These are phyloP conservation scores for Fusarium scirpi DNA, from an alignment of 2,329 filamentous ascomycete species.

Conservation along the genomic window DNA sequence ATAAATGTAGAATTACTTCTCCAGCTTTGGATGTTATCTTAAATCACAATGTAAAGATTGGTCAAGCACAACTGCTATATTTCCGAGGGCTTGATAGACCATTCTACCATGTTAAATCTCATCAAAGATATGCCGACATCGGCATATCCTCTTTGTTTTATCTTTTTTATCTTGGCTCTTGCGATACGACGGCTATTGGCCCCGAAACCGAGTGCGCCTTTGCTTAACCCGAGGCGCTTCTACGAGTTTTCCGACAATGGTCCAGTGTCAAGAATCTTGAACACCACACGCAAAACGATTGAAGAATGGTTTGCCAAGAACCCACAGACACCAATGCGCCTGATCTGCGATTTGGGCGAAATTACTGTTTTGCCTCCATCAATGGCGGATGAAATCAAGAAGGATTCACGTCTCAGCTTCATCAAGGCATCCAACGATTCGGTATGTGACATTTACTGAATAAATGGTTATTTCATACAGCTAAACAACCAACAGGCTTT, in stretches of 20 bases:
- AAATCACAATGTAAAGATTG: not conserved
- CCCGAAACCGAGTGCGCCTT: not conserved
- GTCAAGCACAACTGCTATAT: not conserved
- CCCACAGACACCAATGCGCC: not conserved
- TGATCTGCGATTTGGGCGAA: not conserved
- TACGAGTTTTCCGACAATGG: not conserved
- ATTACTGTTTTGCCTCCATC: not conserved
- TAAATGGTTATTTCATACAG: accelerated
- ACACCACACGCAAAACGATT: not conserved
- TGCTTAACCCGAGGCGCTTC: not conserved
- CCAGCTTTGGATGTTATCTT: not conserved
- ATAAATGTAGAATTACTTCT: not conserved
- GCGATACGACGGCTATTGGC: not conserved
- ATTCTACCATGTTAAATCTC: not conserved
- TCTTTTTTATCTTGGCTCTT: not conserved
- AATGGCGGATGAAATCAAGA: not conserved
- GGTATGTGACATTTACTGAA: not conserved
- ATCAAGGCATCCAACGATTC: not conserved
- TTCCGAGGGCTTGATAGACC: not conserved
- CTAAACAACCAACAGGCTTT: not conserved
- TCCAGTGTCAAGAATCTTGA: not conserved
- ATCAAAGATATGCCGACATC: not conserved
- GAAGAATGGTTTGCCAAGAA: not conserved
- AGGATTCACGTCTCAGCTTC: not conserved
- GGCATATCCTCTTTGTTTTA: not conserved